phyloP scores from a whole-genome alignment of 495 filamentous ascomycete genomes.

The Entonaema liquescens region DNA sequence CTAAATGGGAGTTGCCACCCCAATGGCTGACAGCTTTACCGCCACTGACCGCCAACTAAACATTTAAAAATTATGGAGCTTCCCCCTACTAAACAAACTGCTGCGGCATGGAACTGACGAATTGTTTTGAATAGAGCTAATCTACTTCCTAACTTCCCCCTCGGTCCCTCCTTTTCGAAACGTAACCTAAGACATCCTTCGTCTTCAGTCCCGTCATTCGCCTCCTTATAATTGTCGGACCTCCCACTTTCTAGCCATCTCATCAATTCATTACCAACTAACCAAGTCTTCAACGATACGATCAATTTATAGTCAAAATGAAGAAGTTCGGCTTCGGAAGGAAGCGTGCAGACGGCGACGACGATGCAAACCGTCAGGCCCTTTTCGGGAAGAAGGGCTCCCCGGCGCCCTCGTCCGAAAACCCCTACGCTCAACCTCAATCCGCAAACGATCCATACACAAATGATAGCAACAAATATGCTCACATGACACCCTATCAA shows the following conservation, averaged over 20 bases:
- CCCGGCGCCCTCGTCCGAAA: slow-evolving; percentile 60
- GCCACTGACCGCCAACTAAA: slow-evolving; percentile 32
- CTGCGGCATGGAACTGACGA: slow-evolving; percentile 41
- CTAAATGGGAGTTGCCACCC: slow-evolving; percentile 19
- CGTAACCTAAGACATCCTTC: slow-evolving; percentile 42
- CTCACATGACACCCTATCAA: slow-evolving; percentile 53
- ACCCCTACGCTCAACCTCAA: slow-evolving; percentile 75
- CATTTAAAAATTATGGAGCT: slow-evolving; percentile 2
- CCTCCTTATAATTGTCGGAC: slow-evolving; percentile 21
- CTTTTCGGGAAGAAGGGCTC: slow-evolving; percentile 74
- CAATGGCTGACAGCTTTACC: slow-evolving; percentile 25
- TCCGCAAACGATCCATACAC: slow-evolving; percentile 70
- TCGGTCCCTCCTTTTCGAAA: slow-evolving; percentile 42
- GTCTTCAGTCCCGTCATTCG: slow-evolving; percentile 39
- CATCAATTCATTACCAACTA: slow-evolving; percentile 13
- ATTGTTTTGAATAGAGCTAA: slow-evolving; percentile 22
- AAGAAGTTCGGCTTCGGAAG: slow-evolving; percentile 72
- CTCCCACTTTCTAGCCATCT: not conserved
- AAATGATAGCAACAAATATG: slow-evolving; percentile 57
- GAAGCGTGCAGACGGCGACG: slow-evolving; percentile 66
- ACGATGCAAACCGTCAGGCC: slow-evolving; percentile 65
- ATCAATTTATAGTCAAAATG: slow-evolving; percentile 54
- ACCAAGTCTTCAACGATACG: not conserved
- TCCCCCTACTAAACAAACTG: slow-evolving; percentile 23
- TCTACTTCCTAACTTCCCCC: slow-evolving; percentile 7